Evolutionary conservation across 768 basidiomycete species (phyloP), one percentile per base, ranked within the genome.

Genomic region (Gymnopilus junonius): DNA sequence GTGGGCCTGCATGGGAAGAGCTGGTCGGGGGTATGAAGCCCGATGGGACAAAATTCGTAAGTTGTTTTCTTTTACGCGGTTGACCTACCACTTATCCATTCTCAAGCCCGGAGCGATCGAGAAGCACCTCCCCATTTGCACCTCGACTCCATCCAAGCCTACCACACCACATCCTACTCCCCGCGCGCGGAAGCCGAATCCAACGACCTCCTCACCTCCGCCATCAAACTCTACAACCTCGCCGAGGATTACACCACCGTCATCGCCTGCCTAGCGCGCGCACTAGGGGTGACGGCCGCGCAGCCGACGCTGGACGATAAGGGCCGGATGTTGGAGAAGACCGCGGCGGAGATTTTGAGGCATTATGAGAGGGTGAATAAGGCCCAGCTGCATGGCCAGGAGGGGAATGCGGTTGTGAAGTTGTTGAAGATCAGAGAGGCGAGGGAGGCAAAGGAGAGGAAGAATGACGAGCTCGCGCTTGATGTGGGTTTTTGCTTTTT

Each of bases 161-260:
- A 91, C 79, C 89, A 95, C 62, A 87, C 88, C 82, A 91, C 23
- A 93, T 99, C 59, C 90, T 98, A 54, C 79, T 90, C 63, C 86
- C 87, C 6, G 94, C 96, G 97, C 97, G 0, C 84, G 84, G 84
- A 93, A 65, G 91, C 92, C 1, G 88, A 94, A 70, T 85, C 91
- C 58, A 95, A 95, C 70, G 89, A 94, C 70, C 90, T 92, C 32
- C 83, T 93, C 39, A 83, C 90, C 1, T 95, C 98, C 73, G 95
- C 95, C 2, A 95, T 99, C 79, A 94, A 95, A 73, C 80, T 99
- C 45, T 98, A 95, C 79, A 96, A 98, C 77, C 87, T 98, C 37
- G 96, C 96, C 1, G 93, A 93, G 34, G 92, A 96, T 65, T 95
- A 95, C 73, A 78, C 85, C 14, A 94, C 93, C 25, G 97, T 99